Conservation (phyloP, 108 stramenopile genomes). For the Cyclotella kingstonii region DNA sequence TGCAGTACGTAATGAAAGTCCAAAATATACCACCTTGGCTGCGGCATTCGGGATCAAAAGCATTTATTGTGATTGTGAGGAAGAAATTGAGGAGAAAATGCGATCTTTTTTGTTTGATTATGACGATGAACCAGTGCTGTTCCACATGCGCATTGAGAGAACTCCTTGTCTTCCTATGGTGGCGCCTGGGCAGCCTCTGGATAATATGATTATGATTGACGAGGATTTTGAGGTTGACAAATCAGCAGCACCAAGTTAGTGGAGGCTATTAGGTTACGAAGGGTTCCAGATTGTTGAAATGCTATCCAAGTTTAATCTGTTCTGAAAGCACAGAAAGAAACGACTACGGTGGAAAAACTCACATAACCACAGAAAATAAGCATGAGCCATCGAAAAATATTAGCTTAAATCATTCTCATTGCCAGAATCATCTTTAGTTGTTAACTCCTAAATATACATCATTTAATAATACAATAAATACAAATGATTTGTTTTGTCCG, state of each 20-base stretch:
- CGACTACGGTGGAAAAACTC: too few species aligned
- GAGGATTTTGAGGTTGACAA: constrained; percentile 77
- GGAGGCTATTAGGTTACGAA: too few species aligned
- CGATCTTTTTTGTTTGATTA: constrained; percentile 80
- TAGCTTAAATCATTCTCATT: too few species aligned
- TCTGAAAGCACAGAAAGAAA: too few species aligned
- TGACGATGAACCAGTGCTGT: constrained; percentile 86
- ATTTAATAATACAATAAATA: too few species aligned
- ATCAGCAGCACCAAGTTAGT: constrained; percentile 83
- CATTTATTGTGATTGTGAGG: constrained; percentile 68
- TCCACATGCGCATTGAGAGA: constrained; percentile 84
- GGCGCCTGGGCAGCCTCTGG: constrained; percentile 82
- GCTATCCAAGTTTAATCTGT: too few species aligned
- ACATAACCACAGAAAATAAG: too few species aligned
- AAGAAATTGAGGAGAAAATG: constrained; percentile 80
- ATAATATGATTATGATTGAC: constrained; percentile 87
- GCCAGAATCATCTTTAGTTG: too few species aligned
- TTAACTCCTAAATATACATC: too few species aligned
- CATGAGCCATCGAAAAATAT: too few species aligned
- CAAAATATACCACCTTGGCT: constrained; percentile 74
- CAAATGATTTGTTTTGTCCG: too few species aligned
- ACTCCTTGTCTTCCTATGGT: constrained; percentile 87
- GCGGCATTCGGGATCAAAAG: constrained; percentile 78
- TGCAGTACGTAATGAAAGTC: constrained; percentile 83
- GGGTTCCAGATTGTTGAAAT: too few species aligned